Conservation (phyloP, 164 flowering plant genomes). For the Saururus chinensis region DNA sequence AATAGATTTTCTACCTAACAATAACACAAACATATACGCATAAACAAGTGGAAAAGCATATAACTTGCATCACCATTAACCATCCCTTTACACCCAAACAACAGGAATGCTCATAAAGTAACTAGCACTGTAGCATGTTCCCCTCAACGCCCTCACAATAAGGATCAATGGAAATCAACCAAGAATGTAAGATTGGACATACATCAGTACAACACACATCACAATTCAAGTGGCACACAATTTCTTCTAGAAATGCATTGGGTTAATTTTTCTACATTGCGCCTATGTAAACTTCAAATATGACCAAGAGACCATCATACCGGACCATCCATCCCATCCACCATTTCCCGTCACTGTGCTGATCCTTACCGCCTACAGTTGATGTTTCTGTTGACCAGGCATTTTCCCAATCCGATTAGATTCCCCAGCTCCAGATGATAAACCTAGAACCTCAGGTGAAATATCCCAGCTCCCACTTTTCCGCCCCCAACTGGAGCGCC, state of each 20-base stretch:
- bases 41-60: background rate
- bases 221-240: background rate
- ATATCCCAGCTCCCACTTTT: conserved; percentile 94
- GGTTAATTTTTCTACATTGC: background rate
- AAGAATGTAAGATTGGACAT: background rate
- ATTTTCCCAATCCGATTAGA: conserved; percentile 25
- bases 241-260: no score
- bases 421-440: conserved; percentile 65
- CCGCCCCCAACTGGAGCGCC: conserved; percentile 88
- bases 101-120: background rate
- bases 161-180: background rate
- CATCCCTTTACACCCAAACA: conserved; percentile 3
- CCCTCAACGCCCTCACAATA: background rate
- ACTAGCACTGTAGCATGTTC: background rate
- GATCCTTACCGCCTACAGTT: background rate
- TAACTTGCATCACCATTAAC: background rate
- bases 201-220: background rate
- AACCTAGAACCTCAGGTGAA: conserved; percentile 77
- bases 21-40: background rate
- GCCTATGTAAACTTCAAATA: background rate
- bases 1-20: no score
- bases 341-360: no score
- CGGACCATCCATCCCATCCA: background rate
- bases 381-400: conserved; percentile 2
- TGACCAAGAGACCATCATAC: background rate